Base-by-base conservation (phyloP, 495 filamentous ascomycete genomes). In the Xylaria sp. region DNA sequence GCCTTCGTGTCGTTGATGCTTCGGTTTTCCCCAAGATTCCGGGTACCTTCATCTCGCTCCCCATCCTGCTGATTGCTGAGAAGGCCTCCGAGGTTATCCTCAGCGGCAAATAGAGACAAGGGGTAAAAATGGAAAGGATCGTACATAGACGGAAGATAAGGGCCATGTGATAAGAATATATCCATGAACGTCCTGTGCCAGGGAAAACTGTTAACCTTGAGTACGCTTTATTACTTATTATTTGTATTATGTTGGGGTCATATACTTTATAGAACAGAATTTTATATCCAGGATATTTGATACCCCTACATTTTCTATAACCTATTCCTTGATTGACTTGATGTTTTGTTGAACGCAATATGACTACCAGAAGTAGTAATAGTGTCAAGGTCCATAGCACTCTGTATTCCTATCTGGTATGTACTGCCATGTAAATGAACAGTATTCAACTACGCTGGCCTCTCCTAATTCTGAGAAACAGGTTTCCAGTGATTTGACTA, bases 1-100 rank as follows among this genome's bases (percentile, higher is more conserved):
- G 88, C 9, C 71, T 91, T 74, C 80, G 90, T 55, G 88, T 90
- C 21, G 89, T 91, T 1, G 90, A 91, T 76, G 89, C 88, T 19
- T 85, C 82, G 12, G 80, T 83, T 5, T 88, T 85, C 68, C 86
- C 86, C 0, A 82, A 81, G 75, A 87, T 86, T 52, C 85, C 86
- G 4, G 87, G 87, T 0, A 81, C 80, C 17, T 89, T 85, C 61
- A 81, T 84, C 7, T 79, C 77, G 19, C 61, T 84, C 2, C 79
- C 85, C 0, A 86, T 86, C 31, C 85, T 86, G 57, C 85, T 88
- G 80, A 71, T 88, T 26, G 81, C 80, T 52, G 87, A 89, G 78
- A 89, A 88, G 80, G 87, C 86, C 2, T 81, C 84, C 0, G 85
- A 83, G 14, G 85, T 84, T 7, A 87, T 88, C 48, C 73, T 85